Percentiles rank a stretch among this genome's conserved stretches.
phyloP scores from a whole-genome alignment of 2,329 filamentous ascomycete species.

The Trichoderma aggressivum region DNA sequence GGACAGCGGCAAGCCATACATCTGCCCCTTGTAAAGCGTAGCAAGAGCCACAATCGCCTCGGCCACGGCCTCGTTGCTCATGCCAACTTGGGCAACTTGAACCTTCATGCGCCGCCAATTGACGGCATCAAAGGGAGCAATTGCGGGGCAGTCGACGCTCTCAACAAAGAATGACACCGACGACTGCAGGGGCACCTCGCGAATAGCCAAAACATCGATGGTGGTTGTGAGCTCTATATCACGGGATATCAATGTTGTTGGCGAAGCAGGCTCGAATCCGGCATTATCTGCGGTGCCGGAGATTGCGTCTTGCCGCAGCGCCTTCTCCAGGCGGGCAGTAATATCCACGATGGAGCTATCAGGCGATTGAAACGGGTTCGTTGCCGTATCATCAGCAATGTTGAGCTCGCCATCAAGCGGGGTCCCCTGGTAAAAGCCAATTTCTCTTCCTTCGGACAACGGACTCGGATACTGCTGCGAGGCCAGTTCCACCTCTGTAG shows the following conservation, averaged over 20 bases:
- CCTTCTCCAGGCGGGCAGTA: not conserved
- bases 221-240: constrained; percentile 25
- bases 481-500: not conserved
- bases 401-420: not conserved
- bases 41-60: constrained; percentile 18
- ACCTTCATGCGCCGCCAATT: constrained; percentile 22
- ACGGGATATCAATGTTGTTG: constrained; percentile 21
- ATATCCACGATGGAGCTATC: constrained; percentile 10
- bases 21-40: constrained; percentile 18
- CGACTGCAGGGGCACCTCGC: constrained; percentile 5
- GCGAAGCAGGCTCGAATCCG: constrained; percentile 8
- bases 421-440: not conserved
- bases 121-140: constrained; percentile 22
- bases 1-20: constrained; percentile 18
- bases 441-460: not conserved
- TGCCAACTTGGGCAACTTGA: constrained; percentile 11
- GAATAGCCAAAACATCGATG: constrained; percentile 21
- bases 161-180: constrained; percentile 22
- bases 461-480: constrained; percentile 2
- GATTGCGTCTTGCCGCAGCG: not conserved
- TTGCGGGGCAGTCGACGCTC: constrained; percentile 21
- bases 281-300: not conserved
- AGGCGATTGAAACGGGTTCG: not conserved
- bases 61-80: not conserved
- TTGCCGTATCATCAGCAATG: not conserved